These are phyloP conservation scores for Seminavis robusta DNA, from an alignment of 108 stramenopile genomes.

Conservation along the genomic window DNA sequence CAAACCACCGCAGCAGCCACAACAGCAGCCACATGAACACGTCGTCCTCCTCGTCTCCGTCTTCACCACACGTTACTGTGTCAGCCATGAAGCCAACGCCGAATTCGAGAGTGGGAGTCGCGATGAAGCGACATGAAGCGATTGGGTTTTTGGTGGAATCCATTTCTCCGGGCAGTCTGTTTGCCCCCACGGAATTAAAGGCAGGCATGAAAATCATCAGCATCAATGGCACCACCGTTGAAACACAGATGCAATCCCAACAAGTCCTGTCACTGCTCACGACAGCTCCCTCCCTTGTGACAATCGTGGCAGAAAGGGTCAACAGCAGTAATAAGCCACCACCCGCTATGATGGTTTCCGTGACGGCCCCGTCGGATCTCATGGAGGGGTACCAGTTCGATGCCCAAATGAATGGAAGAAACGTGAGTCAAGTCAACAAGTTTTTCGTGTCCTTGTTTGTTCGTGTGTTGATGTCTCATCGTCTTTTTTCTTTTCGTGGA, in stretches of 20 bases:
- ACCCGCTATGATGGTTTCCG: not conserved
- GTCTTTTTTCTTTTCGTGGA: not conserved
- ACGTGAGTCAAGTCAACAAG: not conserved
- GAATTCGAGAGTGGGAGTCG: too few relatives aligned
- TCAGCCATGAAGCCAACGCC: not conserved
- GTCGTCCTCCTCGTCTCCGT: not conserved
- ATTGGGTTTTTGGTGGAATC: too few relatives aligned
- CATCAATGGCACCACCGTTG: not conserved
- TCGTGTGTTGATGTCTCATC: not conserved
- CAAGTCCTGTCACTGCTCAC: not conserved
- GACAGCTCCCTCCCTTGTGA: not conserved
- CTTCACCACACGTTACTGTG: not conserved
- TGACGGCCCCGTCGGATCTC: constrained; percentile 1
- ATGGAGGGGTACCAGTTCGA: not conserved
- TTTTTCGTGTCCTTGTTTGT: not conserved
- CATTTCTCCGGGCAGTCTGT: not conserved
- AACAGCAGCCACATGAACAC: not conserved
- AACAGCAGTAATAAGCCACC: not conserved
- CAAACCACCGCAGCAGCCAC: not conserved
- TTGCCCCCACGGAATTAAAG: not conserved
- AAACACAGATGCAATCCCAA: not conserved
- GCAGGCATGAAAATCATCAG: not conserved
- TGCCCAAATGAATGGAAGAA: not conserved
- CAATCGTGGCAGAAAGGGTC: not conserved
- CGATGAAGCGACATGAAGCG: too few relatives aligned